A percentile compares a stretch with the other conserved stretches of the same genome.
Conservation (phyloP, 1,139 yeast genomes). For the Diutina ranongensis region DNA sequence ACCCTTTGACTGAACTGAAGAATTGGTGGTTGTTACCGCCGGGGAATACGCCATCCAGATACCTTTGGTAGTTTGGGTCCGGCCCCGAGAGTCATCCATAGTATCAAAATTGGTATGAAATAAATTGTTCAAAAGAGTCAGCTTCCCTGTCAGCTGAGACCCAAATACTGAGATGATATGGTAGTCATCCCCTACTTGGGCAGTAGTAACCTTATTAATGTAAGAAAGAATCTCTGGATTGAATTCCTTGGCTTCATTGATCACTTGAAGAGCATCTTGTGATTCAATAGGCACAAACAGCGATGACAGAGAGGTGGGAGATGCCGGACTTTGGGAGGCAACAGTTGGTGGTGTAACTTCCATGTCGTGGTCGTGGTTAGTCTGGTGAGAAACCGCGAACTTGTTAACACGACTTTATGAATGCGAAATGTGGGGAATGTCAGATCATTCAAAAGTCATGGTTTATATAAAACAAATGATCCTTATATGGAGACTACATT, state of each 20-base stretch:
- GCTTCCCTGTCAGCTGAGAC: constrained; percentile 92
- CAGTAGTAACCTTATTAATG: constrained; percentile 23
- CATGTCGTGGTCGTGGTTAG: background rate
- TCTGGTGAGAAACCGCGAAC: background rate
- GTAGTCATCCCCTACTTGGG: constrained; percentile 47
- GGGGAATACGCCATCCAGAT: constrained; percentile 77
- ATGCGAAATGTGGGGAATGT: background rate
- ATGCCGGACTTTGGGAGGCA: background rate
- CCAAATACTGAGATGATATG: constrained; percentile 95
- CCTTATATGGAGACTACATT: too few species aligned
- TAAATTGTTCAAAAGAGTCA: constrained; percentile 73
- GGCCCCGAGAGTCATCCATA: constrained; percentile 65
- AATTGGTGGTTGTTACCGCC: constrained; percentile 17
- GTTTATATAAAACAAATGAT: too few species aligned
- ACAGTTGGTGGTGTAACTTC: background rate
- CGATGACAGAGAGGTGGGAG: constrained; percentile 16
- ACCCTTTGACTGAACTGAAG: constrained; percentile 7
- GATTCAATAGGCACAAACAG: constrained; percentile 33
- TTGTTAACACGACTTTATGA: background rate
- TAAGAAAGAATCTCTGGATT: constrained; percentile 27
- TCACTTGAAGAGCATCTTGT: constrained; percentile 56
- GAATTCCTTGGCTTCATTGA: constrained; percentile 67
- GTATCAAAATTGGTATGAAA: constrained; percentile 87
- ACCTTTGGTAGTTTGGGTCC: constrained; percentile 89
- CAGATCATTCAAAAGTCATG: background rate